Evolutionary conservation across 2,329 filamentous ascomycete species (phyloP).

Genomic region (Aureobasidium subglaciale): DNA sequence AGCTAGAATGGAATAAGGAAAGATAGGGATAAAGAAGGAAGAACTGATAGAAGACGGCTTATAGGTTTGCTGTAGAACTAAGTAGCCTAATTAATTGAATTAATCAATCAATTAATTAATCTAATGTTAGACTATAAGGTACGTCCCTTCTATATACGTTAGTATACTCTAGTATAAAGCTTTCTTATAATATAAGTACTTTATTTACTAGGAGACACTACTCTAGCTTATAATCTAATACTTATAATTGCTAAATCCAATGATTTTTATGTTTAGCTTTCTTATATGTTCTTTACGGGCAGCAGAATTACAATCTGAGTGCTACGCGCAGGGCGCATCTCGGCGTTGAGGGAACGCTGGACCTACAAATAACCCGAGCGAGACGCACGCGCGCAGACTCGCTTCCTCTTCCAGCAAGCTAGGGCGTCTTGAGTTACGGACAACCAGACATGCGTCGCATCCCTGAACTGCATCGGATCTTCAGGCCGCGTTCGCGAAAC

Average conservation of each 20-base stretch:
- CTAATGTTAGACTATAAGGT: background rate
- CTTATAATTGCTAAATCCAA: too few species aligned
- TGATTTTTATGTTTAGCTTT: too few species aligned
- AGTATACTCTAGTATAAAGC: too few species aligned
- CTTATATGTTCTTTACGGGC: too few species aligned
- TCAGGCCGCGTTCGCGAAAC: background rate
- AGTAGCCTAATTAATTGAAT: slow-evolving; percentile 6
- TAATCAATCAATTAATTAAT: background rate
- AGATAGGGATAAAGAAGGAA: background rate
- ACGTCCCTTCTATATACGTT: background rate
- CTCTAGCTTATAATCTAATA: too few species aligned
- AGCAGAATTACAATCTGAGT: too few species aligned
- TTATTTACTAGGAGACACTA: too few species aligned
- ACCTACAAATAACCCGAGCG: background rate
- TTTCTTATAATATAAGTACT: too few species aligned
- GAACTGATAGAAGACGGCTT: background rate
- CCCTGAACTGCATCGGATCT: background rate
- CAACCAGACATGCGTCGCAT: background rate
- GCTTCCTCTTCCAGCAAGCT: background rate
- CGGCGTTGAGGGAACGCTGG: background rate
- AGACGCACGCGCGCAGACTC: background rate
- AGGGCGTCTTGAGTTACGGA: background rate
- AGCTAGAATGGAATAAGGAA: slow-evolving; percentile 4
- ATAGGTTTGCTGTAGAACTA: slow-evolving; percentile 1
- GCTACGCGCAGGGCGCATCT: background rate